Evolutionary conservation across 2,329 filamentous ascomycete genomes (phyloP), one percentile per base, ranked within the genome.

Genomic region (Penicillium griseofulvum): DNA sequence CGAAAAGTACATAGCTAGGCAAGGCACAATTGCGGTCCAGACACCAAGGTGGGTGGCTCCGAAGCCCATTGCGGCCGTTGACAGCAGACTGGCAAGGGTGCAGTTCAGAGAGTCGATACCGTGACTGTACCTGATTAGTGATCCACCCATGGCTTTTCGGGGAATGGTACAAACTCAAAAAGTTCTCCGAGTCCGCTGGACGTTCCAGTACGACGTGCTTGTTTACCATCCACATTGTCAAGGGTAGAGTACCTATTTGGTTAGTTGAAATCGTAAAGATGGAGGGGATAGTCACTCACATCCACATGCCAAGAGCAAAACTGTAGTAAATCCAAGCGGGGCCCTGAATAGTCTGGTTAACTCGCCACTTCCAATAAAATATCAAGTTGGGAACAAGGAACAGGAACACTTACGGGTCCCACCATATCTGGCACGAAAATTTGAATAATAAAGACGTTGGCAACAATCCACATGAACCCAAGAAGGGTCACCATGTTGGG

Each of bases 161-260:
- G 9, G 34, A 42, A 48, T 36, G 43, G 55, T 65, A 75, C 80
- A 64, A 76, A 84, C 82, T 99, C 94, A 76, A 99, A 99, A 14
- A 99, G 85, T 76, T 99, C 94, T 65, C 94, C 94, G 26, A 99
- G 82, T 0, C 91, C 91, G 71, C 91, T 97, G 29, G 93, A 97
- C 4, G 93, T 97, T 50, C 93, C 92, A 4, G 94, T 99, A 68
- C 94, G 84, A 61, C 94, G 84, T 55, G 94, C 94, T 79, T 99
- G 94, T 78, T 99, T 99, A 65, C 94, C 94, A 74, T 99, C 94
- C 61, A 97, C 88, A 74, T 99, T 99, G 80, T 99, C 94, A 88
- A 99, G 92, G 14, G 94, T 99, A 65, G 94, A 95, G 76, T 97
- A 87, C 73, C 80, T 63, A 38, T 33, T 33, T 22, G 8, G 17